Conservation (phyloP, 495 filamentous ascomycete genomes). For the Penicillium paxilli region DNA sequence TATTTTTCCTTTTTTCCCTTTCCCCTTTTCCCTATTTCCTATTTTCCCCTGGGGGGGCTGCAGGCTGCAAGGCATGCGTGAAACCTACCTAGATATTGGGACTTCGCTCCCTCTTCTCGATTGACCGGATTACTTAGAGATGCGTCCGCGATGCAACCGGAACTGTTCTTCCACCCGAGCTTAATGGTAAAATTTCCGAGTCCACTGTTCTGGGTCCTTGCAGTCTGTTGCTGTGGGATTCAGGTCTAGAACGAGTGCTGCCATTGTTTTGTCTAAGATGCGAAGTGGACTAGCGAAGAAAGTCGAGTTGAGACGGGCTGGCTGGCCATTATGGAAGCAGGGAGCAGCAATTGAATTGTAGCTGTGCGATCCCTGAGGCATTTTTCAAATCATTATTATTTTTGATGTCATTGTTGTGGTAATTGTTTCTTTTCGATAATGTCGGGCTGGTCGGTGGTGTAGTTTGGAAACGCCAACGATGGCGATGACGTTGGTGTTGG, state of each 20-base stretch:
- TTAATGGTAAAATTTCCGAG: constrained; percentile 4
- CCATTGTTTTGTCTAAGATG: constrained; percentile 1
- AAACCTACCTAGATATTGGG: constrained; percentile 27
- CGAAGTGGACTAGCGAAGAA: background rate
- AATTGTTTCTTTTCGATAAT: too few relatives aligned
- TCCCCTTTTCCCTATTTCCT: too few relatives aligned
- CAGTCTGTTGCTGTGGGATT: background rate
- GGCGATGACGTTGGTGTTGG: too few relatives aligned
- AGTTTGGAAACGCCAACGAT: too few relatives aligned
- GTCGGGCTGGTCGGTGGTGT: too few relatives aligned
- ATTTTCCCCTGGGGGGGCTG: too few relatives aligned
- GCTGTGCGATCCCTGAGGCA: too few relatives aligned
- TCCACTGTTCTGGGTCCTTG: constrained; percentile 1
- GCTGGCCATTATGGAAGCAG: background rate
- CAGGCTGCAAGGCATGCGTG: constrained; percentile 31
- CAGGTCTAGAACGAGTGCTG: background rate
- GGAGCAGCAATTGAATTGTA: background rate
- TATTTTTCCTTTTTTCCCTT: too few relatives aligned
- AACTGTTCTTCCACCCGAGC: constrained; percentile 11
- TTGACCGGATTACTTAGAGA: constrained; percentile 4
- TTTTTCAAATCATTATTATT: too few relatives aligned
- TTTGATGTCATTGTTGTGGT: too few relatives aligned
- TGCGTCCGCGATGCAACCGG: constrained; percentile 21
- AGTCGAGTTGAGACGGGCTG: too few relatives aligned
- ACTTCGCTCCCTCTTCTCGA: constrained; percentile 7